Percentiles rank a stretch among this genome's conserved stretches.
Evolutionary conservation across 140 eudicot species (phyloP).

Genomic region (Senecio squalidus): DNA sequence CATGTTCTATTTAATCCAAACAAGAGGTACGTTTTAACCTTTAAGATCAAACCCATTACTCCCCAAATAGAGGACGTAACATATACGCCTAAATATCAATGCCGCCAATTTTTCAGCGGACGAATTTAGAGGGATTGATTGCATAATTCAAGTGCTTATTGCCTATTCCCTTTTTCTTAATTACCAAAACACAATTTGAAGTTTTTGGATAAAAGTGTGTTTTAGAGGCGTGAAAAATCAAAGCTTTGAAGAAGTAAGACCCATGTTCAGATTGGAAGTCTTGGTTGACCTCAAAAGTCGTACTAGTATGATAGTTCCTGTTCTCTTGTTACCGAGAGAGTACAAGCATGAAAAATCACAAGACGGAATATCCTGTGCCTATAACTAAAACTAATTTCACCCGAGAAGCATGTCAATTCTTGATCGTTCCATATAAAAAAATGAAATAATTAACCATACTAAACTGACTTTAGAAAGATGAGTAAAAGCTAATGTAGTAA

Average conservation of each 20-base stretch:
- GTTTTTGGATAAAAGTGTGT: no score
- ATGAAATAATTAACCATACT: neutral
- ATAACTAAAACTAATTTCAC: neutral
- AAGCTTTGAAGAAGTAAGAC: neutral
- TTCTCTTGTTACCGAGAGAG: neutral
- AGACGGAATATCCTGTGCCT: neutral
- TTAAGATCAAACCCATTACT: constrained; percentile 4
- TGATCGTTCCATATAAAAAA: no score
- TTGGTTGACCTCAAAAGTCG: neutral
- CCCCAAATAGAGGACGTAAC: neutral
- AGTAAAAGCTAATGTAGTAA: constrained; percentile 1
- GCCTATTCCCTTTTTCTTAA: no score
- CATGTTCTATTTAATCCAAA: constrained; percentile 2
- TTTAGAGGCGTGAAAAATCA: no score
- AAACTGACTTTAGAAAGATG: no score
- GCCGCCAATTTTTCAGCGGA: neutral
- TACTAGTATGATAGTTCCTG: neutral
- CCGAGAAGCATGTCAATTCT: no score
- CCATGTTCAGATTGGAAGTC: neutral
- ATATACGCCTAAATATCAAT: no score
- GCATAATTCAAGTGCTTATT: no score
- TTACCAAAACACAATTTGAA: no score
- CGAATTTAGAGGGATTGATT: no score
- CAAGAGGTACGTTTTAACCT: neutral
- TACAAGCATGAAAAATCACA: constrained; percentile 1